Conservation (phyloP, 2,329 filamentous ascomycete species). For the Neurospora crassa region DNA sequence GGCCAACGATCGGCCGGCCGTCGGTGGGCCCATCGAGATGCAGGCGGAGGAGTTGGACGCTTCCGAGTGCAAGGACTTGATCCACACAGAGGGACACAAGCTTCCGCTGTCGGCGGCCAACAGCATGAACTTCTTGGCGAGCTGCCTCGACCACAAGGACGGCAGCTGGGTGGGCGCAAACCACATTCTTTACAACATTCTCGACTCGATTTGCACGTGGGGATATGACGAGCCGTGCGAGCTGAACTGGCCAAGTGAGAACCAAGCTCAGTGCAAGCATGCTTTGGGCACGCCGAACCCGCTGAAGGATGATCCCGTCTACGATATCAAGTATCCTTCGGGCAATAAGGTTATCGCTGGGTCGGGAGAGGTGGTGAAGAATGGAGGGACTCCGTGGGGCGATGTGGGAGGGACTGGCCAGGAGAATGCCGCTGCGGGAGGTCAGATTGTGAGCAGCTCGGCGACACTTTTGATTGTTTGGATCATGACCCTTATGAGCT, state of each 20-base stretch:
- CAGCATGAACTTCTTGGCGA: constrained; percentile 44
- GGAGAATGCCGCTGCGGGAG: background rate
- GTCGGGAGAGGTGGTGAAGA: constrained; percentile 19
- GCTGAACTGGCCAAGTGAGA: constrained; percentile 36
- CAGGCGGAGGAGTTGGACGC: constrained; percentile 38
- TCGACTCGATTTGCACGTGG: constrained; percentile 38
- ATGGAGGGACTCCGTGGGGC: background rate
- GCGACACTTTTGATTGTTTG: background rate
- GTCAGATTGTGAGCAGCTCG: background rate
- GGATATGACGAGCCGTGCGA: constrained; percentile 43
- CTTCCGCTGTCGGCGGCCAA: constrained; percentile 46
- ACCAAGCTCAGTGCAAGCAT: constrained; percentile 42
- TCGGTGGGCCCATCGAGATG: constrained; percentile 42
- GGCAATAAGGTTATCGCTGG: constrained; percentile 31
- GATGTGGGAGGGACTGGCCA: background rate
- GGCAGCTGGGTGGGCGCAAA: constrained; percentile 42
- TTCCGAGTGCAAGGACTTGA: constrained; percentile 38
- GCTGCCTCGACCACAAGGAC: constrained; percentile 33
- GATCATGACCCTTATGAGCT: background rate
- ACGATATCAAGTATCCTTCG: constrained; percentile 42
- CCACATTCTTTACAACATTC: constrained; percentile 43
- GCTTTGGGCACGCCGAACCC: constrained; percentile 27
- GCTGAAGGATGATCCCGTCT: constrained; percentile 31
- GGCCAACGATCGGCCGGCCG: constrained; percentile 34
- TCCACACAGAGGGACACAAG: constrained; percentile 38